Conservation (phyloP, 768 basidiomycete species). For the Naganishia vishniacii region DNA sequence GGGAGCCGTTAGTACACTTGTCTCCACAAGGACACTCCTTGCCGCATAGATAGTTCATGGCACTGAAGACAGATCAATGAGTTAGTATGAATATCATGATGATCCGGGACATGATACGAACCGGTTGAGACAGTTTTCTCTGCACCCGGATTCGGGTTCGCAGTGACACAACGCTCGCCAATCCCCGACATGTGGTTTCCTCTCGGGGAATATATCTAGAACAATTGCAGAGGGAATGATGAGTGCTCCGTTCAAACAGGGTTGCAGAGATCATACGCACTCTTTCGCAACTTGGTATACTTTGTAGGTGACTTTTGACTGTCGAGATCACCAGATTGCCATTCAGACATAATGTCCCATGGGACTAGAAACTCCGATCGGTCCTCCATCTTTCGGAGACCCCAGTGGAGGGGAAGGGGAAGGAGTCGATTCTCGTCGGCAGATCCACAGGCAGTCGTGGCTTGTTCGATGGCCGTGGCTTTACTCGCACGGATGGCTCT, state of each 20-base stretch:
- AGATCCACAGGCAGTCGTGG: not conserved
- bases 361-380: slow-evolving; percentile 41
- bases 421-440: not conserved
- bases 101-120: slow-evolving; percentile 15
- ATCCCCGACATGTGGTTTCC: slow-evolving; percentile 25
- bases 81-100: not conserved
- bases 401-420: slow-evolving; percentile 23
- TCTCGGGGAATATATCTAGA: slow-evolving; percentile 39
- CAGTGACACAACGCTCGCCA: slow-evolving; percentile 45
- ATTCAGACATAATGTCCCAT: slow-evolving; percentile 26
- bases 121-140: slow-evolving; percentile 48
- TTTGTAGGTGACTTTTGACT: slow-evolving; percentile 15
- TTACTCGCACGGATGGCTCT: slow-evolving; percentile 15
- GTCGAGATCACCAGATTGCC: slow-evolving; percentile 6
- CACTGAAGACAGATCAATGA: slow-evolving; percentile 23
- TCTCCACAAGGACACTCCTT: slow-evolving; percentile 47
- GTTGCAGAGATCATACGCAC: not conserved
- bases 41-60: slow-evolving; percentile 50
- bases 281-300: slow-evolving; percentile 2
- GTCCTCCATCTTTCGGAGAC: slow-evolving; percentile 30
- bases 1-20: slow-evolving; percentile 44
- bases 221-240: not conserved
- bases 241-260: not conserved
- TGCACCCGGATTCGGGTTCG: slow-evolving; percentile 39
- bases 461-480: slow-evolving; percentile 9